Evolutionary conservation across 2,329 filamentous ascomycete species (phyloP).

Genomic region (Penicillium fuscoglaucum): DNA sequence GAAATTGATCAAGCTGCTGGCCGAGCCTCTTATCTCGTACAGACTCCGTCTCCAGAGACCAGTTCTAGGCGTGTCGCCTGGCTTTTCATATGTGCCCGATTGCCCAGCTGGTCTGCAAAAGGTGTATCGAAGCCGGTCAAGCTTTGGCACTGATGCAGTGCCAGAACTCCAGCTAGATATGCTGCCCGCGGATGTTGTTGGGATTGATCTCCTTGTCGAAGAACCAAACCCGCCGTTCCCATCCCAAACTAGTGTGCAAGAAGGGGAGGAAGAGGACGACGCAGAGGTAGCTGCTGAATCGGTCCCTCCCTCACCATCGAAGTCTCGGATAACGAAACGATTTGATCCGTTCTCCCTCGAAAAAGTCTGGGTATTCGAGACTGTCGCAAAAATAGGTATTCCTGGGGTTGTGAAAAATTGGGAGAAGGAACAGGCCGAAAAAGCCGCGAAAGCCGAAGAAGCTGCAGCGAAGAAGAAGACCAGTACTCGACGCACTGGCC

Average conservation of each 20-base stretch:
- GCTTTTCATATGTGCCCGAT: slow-evolving; percentile 39
- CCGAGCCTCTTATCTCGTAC: slow-evolving; percentile 72
- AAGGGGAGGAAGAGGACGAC: slow-evolving; percentile 37
- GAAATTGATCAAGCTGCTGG: slow-evolving; percentile 79
- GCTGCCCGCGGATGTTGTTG: slow-evolving; percentile 72
- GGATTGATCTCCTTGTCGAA: slow-evolving; percentile 72
- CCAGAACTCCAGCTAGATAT: slow-evolving; percentile 78
- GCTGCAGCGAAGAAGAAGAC: slow-evolving; percentile 31
- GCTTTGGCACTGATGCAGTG: slow-evolving; percentile 72
- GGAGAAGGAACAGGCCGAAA: slow-evolving; percentile 48
- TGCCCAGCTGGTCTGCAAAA: slow-evolving; percentile 60
- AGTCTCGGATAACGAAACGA: slow-evolving; percentile 36
- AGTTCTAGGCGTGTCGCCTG: slow-evolving; percentile 37
- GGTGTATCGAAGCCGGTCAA: slow-evolving; percentile 67
- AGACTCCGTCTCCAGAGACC: slow-evolving; percentile 45
- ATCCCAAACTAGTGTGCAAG: slow-evolving; percentile 25
- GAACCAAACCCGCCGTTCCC: slow-evolving; percentile 59
- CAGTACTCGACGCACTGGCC: slow-evolving; percentile 27
- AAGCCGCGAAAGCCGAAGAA: slow-evolving; percentile 25
- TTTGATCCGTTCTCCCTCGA: slow-evolving; percentile 67
- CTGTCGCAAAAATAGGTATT: slow-evolving; percentile 63
- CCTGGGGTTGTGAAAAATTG: slow-evolving; percentile 67
- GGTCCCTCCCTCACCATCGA: slow-evolving; percentile 25
- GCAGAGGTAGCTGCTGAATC: slow-evolving; percentile 27
- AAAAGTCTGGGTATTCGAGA: slow-evolving; percentile 68